A percentile compares a stretch with the other conserved stretches of the same genome.
Conservation (phyloP, 495 filamentous ascomycete species). For the Aspergillus hancockii region DNA sequence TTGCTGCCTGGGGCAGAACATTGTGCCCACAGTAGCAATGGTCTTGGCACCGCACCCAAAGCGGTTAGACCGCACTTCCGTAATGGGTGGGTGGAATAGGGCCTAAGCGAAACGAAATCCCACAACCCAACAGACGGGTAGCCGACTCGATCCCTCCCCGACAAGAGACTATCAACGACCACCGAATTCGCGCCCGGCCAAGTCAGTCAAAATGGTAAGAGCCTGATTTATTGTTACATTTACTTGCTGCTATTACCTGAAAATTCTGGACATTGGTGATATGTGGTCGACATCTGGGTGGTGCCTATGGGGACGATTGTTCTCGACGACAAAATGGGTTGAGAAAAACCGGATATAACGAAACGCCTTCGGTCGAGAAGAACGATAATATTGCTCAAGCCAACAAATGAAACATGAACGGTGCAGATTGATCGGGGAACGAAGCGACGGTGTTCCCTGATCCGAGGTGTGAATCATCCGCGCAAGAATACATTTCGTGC, state of each 20-base stretch:
- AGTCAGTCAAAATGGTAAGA: slow-evolving; percentile 64
- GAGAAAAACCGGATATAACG: neutral
- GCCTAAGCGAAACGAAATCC: slow-evolving; percentile 54
- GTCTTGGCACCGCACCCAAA: slow-evolving; percentile 26
- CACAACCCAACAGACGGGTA: slow-evolving; percentile 38
- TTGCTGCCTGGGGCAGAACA: slow-evolving; percentile 26
- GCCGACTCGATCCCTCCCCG: slow-evolving; percentile 42
- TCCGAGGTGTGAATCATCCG: neutral
- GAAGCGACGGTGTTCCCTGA: neutral
- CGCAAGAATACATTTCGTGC: neutral
- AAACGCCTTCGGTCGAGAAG: slow-evolving; percentile 5
- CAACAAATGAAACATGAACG: neutral
- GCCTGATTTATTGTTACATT: slow-evolving; percentile 18
- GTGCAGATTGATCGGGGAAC: neutral
- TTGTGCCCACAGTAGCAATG: neutral
- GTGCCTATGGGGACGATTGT: neutral
- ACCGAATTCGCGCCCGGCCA: slow-evolving; percentile 48
- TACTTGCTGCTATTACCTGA: slow-evolving; percentile 13
- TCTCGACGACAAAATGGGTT: slow-evolving; percentile 4
- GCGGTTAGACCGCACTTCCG: slow-evolving; percentile 34
- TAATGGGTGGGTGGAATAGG: slow-evolving; percentile 47
- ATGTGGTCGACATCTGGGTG: slow-evolving; percentile 13
- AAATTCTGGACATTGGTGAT: slow-evolving; percentile 30
- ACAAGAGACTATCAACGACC: slow-evolving; percentile 54
- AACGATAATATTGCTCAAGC: neutral